A percentile compares a stretch with the other conserved stretches of the same genome.
Evolutionary conservation across 108 stramenopile genomes (phyloP).

Genomic region (Ochromonas danica): DNA sequence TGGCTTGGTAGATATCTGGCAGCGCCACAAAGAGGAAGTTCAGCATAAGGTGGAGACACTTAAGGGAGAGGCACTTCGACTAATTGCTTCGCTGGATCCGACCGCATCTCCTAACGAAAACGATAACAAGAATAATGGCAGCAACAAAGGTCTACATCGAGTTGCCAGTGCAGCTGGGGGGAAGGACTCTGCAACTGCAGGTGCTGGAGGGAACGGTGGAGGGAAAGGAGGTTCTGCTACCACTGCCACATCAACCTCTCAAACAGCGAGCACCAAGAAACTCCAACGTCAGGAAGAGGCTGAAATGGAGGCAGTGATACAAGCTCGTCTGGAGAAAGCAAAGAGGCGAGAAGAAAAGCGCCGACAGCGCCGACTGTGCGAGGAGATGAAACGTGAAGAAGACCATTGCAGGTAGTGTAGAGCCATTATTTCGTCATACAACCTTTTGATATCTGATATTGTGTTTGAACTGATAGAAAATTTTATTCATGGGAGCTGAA

Average conservation of each 20-base stretch:
- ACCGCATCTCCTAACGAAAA: no score
- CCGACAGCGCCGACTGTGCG: conserved; percentile 11
- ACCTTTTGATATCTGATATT: background rate
- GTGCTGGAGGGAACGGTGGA: background rate
- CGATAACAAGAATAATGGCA: no score
- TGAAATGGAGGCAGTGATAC: background rate
- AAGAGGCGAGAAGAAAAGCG: background rate
- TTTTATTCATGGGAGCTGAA: conserved; percentile 35
- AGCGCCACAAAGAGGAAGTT: background rate
- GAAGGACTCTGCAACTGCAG: background rate
- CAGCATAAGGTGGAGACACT: background rate
- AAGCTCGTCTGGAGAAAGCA: background rate
- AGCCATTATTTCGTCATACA: no score
- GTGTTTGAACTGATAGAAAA: background rate
- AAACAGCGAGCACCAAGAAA: background rate
- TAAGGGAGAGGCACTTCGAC: background rate
- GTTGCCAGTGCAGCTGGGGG: background rate
- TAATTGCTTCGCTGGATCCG: background rate
- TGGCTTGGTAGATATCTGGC: background rate
- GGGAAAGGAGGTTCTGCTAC: background rate
- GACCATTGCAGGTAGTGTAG: background rate
- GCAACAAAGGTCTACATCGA: background rate
- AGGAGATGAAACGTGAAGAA: conserved; percentile 20
- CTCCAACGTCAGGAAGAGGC: background rate
- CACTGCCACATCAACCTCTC: background rate